These are phyloP conservation scores for Candida sonorensis DNA, from an alignment of 805 yeast species.

Conservation along the genomic window DNA sequence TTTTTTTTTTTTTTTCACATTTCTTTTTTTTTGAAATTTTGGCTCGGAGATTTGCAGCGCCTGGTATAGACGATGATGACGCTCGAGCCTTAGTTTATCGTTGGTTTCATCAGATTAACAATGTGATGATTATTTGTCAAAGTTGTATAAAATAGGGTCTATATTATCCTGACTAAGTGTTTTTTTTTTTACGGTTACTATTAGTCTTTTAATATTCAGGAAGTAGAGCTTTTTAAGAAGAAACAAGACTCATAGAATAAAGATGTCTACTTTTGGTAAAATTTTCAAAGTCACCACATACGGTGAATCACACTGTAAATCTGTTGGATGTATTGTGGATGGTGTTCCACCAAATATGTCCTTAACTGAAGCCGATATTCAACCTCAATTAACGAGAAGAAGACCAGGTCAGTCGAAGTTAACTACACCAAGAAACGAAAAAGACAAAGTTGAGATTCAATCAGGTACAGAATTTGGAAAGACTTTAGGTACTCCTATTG, in stretches of 20 bases:
- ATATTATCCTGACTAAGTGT: no score
- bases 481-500: constrained; percentile 93
- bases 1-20: no score
- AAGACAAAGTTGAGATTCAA: constrained; percentile 88
- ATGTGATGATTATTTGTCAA: no score
- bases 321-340: constrained; percentile 97
- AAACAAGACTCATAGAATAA: neutral
- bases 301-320: constrained; percentile 96
- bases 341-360: constrained; percentile 96
- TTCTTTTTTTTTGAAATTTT: no score
- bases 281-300: constrained; percentile 78
- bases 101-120: no score
- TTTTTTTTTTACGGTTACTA: no score
- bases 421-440: constrained; percentile 94
- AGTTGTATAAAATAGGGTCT: no score
- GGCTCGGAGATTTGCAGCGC: no score
- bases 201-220: no score
- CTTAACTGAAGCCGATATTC: constrained; percentile 79
- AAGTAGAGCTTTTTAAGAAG: no score
- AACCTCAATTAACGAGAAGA: constrained; percentile 93
- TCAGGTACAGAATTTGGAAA: constrained; percentile 88
- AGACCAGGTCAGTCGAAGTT: constrained; percentile 95
- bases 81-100: no score
- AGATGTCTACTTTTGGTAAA: constrained; percentile 73
- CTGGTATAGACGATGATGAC: no score